phyloP scores from a whole-genome alignment of 2,329 filamentous ascomycete species.

The Pyrenophora tritici-repentis region DNA sequence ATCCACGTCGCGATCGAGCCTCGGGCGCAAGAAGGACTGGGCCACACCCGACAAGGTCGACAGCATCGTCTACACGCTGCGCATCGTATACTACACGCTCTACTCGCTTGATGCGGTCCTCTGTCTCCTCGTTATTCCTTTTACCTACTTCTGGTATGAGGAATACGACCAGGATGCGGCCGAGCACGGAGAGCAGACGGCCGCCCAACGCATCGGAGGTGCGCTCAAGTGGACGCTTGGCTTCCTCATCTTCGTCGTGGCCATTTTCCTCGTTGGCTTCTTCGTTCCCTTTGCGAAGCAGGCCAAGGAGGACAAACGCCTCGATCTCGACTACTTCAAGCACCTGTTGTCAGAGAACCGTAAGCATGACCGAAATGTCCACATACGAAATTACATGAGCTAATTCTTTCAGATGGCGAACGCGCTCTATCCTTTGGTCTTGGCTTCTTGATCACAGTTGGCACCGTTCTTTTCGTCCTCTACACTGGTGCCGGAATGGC shows the following conservation, averaged over 20 bases:
- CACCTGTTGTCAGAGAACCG: conserved; percentile 80
- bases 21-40: conserved; percentile 91
- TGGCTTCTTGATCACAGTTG: conserved; percentile 85
- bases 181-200: conserved; percentile 75
- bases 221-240: conserved; percentile 88
- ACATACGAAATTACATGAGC: conserved; percentile 4
- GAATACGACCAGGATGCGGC: conserved; percentile 92
- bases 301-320: conserved; percentile 64
- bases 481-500: conserved; percentile 91
- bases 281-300: conserved; percentile 83
- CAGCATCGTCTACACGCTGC: conserved; percentile 77
- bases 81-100: conserved; percentile 87
- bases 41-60: conserved; percentile 81
- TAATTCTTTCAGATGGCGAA: conserved; percentile 68
- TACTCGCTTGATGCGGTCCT: conserved; percentile 91
- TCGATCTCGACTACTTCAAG: conserved; percentile 92
- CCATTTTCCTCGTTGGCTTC: conserved; percentile 90
- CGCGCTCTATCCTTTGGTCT: conserved; percentile 88
- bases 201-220: conserved; percentile 74
- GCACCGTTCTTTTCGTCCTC: conserved; percentile 81
- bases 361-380: conserved; percentile 45
- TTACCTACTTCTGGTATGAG: conserved; percentile 98
- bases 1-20: conserved; percentile 75
- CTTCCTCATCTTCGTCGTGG: conserved; percentile 78
- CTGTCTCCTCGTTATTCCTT: conserved; percentile 87